Base-by-base conservation (phyloP, 1,284 basidiomycete species). In the Neolentinus lepideus region DNA sequence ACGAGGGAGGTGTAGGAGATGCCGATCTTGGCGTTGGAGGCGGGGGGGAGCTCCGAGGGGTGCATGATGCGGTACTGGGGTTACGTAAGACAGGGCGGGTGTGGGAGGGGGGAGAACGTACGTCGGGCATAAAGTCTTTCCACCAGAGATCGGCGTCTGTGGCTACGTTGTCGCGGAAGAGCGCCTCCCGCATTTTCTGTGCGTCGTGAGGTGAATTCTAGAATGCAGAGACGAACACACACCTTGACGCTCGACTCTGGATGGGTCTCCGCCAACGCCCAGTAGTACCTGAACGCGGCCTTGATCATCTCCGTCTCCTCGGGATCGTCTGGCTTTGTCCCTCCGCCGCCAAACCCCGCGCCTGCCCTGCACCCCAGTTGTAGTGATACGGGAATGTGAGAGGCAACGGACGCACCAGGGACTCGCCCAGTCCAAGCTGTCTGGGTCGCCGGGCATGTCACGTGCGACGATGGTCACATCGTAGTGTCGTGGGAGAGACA, bases 51-150 rank as follows among this genome's bases (percentile, higher is more conserved):
- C 29, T 31, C 27, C 3, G 51, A 33, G 8, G 51, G 33, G 51
- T 31, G 6, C 29, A 52, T 31, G 27, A 52, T 52, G 12, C 33
- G 27, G 51, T 52, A 52, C 51, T 51, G 25, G 21, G 48, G 16
- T 16, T 8, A 16, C 10, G 27, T 52, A 19, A 29, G 51, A 26
- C 3, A 21, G 26, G 3, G 27, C 14, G 27, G 3, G 33, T 24
- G 51, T 8, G 4, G 11, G 29, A 16, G 19, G 8, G 26, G 9
- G 22, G 16, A 16, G 38, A 21, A 21, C 51, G 33, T 52, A 52
- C 51, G 21, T 52, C 51, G 22, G 51, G 51, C 26, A 52, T 31
- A 26, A 31, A 52, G 19, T 36, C 51, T 36, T 52, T 52, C 51
- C 51, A 52, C 51, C 51, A 52, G 4, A 52, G 51, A 21, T 52